Evolutionary conservation across 2,329 filamentous ascomycete genomes (phyloP), one percentile per base, ranked within the genome.

Genomic region (Fusarium dlaminii): DNA sequence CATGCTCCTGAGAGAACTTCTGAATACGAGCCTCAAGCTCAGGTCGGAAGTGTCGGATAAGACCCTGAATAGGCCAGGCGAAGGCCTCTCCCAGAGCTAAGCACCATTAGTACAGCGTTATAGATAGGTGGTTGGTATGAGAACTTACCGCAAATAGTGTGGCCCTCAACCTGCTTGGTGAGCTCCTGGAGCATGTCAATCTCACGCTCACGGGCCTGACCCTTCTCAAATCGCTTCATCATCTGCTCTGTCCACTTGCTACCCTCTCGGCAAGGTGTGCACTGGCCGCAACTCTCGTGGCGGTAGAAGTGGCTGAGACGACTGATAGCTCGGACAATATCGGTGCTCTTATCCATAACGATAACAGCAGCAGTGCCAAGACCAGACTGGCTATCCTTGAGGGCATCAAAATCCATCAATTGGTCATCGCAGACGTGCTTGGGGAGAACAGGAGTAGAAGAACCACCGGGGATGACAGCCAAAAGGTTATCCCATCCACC

Each of bases 141-240:
- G 49, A 64, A 87, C 90, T 82, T 90, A 93, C 91, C 96, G 85
- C 96, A 99, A 80, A 99, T 99, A 54, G 96, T 98, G 88, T 99
- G 96, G 17, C 96, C 96, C 87, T 99, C 96, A 71, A 99, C 96
- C 86, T 99, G 96, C 90, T 99, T 99, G 73, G 96, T 99, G 78
- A 99, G 87, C 88, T 99, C 96, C 87, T 98, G 96, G 77, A 99
- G 90, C 96, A 99, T 99, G 83, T 99, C 96, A 82, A 99, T 99
- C 86, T 99, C 96, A 70, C 96, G 90, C 84, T 92, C 91, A 72
- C 94, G 91, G 69, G 94, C 96, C 84, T 94, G 91, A 68, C 96
- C 96, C 83, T 93, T 93, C 88, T 97, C 95, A 79, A 99, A 97
- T 65, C 96, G 93, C 84, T 93, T 88, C 96, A 99, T 98, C 84